Percentiles rank a stretch among this genome's conserved stretches.
These are phyloP conservation scores for Phellopilus nigrolimitatus DNA, from an alignment of 1,284 basidiomycete genomes.

Conservation along the genomic window DNA sequence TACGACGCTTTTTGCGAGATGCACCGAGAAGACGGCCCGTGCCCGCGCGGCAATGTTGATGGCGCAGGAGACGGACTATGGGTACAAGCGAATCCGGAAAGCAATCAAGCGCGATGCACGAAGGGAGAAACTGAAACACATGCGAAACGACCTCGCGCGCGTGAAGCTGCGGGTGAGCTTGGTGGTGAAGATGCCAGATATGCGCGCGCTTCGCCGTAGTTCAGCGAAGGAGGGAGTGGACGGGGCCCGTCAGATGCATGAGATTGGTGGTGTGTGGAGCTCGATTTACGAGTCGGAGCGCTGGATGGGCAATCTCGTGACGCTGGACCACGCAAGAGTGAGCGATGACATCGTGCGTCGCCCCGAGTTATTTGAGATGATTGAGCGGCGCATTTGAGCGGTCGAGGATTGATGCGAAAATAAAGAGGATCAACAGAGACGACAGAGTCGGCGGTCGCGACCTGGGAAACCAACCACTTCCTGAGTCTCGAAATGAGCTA, in stretches of 20 bases:
- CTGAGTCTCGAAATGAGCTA: too few species aligned
- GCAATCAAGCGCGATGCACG: neutral
- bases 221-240: neutral
- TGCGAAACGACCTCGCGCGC: neutral
- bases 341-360: neutral
- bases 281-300: neutral
- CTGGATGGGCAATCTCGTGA: neutral
- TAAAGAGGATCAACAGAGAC: too few species aligned
- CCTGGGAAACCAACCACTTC: too few species aligned
- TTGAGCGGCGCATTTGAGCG: too few species aligned
- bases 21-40: neutral
- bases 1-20: neutral
- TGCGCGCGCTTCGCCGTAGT: neutral
- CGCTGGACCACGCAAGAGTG: neutral
- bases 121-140: neutral
- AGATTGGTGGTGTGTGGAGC: neutral
- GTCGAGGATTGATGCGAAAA: too few species aligned
- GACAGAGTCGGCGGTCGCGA: too few species aligned
- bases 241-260: neutral
- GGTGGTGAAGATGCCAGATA: neutral
- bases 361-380: neutral
- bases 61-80: neutral
- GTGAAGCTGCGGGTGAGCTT: neutral
- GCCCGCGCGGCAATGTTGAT: neutral
- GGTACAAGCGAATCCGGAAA: neutral